phyloP scores from a whole-genome alignment of 2,329 filamentous ascomycete genomes.

The Didymella keratinophila region DNA sequence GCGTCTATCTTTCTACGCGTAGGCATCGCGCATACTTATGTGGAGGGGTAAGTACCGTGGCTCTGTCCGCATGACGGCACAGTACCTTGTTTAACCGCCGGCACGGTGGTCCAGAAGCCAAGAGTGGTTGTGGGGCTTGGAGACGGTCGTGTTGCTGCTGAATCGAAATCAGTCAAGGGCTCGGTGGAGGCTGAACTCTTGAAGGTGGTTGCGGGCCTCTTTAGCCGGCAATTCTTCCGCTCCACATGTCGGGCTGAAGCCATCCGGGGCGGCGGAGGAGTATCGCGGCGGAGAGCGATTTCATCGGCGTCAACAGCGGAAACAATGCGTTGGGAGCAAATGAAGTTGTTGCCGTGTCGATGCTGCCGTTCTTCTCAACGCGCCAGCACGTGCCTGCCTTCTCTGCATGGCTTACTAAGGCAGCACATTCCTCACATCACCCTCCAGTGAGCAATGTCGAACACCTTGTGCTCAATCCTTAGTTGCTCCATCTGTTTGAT shows the following conservation, averaged over 20 bases:
- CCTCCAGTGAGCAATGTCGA: background rate
- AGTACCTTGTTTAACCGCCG: slow-evolving; percentile 45
- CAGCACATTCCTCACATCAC: background rate
- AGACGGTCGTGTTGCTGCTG: slow-evolving; percentile 27
- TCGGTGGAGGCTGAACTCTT: slow-evolving; percentile 25
- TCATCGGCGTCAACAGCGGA: background rate
- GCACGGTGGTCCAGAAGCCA: slow-evolving; percentile 29
- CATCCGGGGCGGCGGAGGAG: slow-evolving; percentile 15
- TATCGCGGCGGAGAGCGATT: background rate
- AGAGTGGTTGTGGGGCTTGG: slow-evolving; percentile 26
- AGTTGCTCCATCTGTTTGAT: background rate
- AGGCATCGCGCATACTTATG: slow-evolving; percentile 35
- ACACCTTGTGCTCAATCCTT: background rate
- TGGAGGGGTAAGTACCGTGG: slow-evolving; percentile 29
- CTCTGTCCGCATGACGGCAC: slow-evolving; percentile 33
- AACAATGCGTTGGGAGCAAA: background rate
- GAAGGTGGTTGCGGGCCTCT: slow-evolving; percentile 25
- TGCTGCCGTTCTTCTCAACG: background rate
- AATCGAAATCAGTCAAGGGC: slow-evolving; percentile 23
- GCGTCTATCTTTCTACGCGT: slow-evolving; percentile 15
- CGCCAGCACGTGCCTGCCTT: slow-evolving; percentile 3
- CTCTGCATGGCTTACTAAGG: background rate
- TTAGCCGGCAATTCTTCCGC: slow-evolving; percentile 49
- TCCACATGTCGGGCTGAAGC: slow-evolving; percentile 19
- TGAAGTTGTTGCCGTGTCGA: background rate